phyloP scores from a whole-genome alignment of 2,329 filamentous ascomycete genomes.

The Raffaelea deltoideospora region DNA sequence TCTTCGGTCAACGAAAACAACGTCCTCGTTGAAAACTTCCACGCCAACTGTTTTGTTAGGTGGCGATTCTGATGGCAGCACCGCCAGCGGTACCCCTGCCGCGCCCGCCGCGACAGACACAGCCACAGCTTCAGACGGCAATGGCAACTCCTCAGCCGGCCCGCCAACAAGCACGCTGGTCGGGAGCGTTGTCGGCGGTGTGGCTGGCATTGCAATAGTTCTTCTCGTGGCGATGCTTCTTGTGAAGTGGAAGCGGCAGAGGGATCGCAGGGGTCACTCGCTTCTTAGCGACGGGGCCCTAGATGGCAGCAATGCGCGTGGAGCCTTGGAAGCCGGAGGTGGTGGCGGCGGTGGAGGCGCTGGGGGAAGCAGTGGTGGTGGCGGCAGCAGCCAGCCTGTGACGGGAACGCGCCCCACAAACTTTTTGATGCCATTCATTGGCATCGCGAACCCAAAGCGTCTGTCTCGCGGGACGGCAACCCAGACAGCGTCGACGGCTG shows the following conservation, averaged over 20 bases:
- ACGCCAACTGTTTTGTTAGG: background rate
- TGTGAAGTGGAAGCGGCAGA: conserved; percentile 36
- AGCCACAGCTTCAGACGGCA: conserved; percentile 7
- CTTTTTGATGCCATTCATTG: conserved; percentile 31
- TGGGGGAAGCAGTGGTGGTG: conserved; percentile 10
- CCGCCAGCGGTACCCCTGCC: background rate
- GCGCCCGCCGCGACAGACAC: background rate
- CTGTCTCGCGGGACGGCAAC: conserved; percentile 10
- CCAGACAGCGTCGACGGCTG: background rate
- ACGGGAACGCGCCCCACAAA: conserved; percentile 33
- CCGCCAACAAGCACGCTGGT: conserved; percentile 25
- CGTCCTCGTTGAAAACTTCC: background rate
- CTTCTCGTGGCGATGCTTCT: conserved; percentile 36
- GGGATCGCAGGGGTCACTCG: conserved; percentile 19
- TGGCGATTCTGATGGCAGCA: background rate
- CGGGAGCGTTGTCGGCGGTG: conserved; percentile 39
- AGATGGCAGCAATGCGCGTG: conserved; percentile 4
- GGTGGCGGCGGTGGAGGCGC: conserved; percentile 11
- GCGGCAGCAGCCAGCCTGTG: conserved; percentile 1
- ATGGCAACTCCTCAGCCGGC: conserved; percentile 9
- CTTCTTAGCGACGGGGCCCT: conserved; percentile 25
- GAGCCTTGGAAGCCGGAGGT: conserved; percentile 2
- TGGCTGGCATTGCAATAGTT: conserved; percentile 43
- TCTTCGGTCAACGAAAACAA: too few species aligned
- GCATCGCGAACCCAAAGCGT: conserved; percentile 23